phyloP scores from a whole-genome alignment of 305 asterid genomes.

The Solanum hybrid region DNA sequence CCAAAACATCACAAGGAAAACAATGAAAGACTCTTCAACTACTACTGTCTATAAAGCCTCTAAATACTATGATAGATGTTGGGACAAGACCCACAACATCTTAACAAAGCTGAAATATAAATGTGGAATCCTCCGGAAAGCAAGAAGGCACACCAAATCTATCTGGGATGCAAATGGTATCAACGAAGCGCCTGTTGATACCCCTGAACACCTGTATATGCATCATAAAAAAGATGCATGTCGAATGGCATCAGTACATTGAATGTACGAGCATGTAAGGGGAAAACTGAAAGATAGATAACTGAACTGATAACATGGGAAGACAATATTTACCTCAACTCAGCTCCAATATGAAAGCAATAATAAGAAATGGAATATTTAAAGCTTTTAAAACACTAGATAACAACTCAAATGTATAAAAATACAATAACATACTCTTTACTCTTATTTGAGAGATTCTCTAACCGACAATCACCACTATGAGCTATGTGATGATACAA shows the following conservation, averaged over 20 bases:
- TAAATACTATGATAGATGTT: no score
- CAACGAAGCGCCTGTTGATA: neutral
- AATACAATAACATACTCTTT: neutral
- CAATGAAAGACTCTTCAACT: neutral
- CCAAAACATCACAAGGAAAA: neutral
- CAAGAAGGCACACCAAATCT: neutral
- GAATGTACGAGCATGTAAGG: neutral
- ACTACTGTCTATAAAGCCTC: neutral
- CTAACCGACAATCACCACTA: neutral
- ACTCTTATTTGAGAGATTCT: neutral
- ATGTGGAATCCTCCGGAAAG: neutral
- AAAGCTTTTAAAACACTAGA: neutral
- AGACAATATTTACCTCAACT: neutral
- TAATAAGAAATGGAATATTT: no score
- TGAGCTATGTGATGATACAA: neutral
- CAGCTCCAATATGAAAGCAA: neutral
- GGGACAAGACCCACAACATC: neutral
- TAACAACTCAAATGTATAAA: neutral
- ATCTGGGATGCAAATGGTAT: neutral
- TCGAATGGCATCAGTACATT: no score
- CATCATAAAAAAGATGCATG: neutral
- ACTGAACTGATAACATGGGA: neutral
- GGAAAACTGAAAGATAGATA: neutral
- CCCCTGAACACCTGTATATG: neutral
- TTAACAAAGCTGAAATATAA: neutral